These are phyloP conservation scores for Melaleuca quinquenervia DNA, from an alignment of 345 rosid genomes.

Conservation along the genomic window DNA sequence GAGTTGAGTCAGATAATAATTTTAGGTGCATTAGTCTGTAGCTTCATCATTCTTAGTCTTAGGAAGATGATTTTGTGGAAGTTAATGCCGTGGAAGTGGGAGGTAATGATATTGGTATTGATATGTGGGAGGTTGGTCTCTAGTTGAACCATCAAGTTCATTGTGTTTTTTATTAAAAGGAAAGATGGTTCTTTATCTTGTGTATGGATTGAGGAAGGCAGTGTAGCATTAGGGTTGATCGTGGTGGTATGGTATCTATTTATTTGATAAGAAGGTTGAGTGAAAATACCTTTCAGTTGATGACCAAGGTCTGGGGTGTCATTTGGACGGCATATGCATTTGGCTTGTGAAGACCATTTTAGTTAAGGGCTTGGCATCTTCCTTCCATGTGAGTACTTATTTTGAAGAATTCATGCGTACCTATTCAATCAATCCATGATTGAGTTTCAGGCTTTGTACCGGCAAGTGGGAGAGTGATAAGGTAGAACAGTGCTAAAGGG, in stretches of 20 bases:
- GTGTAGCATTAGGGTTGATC: slow-evolving; percentile 57
- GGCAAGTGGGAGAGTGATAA: no score
- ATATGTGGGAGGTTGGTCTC: slow-evolving; percentile 61
- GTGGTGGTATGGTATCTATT: slow-evolving; percentile 50
- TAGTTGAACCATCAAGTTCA: slow-evolving; percentile 42
- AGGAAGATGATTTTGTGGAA: no score
- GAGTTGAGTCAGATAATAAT: no score
- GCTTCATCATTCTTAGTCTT: no score
- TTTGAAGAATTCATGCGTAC: no score
- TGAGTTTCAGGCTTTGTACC: no score
- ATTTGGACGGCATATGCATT: slow-evolving; percentile 32
- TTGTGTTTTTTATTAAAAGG: slow-evolving; percentile 50
- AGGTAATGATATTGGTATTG: slow-evolving; percentile 35
- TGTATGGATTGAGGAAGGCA: slow-evolving; percentile 31
- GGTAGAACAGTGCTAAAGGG: no score
- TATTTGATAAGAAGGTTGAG: slow-evolving; percentile 30
- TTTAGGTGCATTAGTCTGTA: no score
- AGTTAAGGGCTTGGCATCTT: no score
- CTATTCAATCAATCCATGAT: no score
- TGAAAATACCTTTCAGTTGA: slow-evolving; percentile 19
- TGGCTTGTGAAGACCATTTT: no score
- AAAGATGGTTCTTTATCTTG: slow-evolving; percentile 57
- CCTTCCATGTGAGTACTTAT: no score
- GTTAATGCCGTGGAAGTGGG: slow-evolving; percentile 91
- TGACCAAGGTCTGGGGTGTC: slow-evolving; percentile 43